phyloP scores from a whole-genome alignment of 2,329 filamentous ascomycete species.

The Dactylellina parvicollis region DNA sequence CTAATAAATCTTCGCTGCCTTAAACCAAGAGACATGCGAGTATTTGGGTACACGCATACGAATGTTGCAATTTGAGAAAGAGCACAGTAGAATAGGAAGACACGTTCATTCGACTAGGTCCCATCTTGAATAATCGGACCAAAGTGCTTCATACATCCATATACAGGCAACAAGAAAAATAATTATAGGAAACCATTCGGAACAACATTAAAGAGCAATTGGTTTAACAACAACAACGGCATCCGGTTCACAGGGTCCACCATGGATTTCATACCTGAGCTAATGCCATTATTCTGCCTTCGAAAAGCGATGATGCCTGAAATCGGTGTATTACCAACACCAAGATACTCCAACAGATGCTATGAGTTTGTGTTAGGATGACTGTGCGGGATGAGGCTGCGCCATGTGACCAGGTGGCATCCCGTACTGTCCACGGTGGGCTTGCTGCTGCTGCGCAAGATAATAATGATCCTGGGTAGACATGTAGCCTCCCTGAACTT shows the following conservation, averaged over 20 bases:
- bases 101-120: not conserved
- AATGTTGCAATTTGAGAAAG: not conserved
- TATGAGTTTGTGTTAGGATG: conserved; percentile 62
- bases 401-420: conserved; percentile 85
- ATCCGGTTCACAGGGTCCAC: not conserved
- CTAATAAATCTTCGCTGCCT: too few species aligned
- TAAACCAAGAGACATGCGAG: too few species aligned
- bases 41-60: too few species aligned
- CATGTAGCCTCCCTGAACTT: conserved; percentile 71
- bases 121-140: conserved; percentile 36
- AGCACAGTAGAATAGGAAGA: not conserved
- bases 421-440: conserved; percentile 55
- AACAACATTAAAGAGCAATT: not conserved
- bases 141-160: conserved; percentile 41
- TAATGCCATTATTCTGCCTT: not conserved
- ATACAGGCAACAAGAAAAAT: conserved; percentile 52
- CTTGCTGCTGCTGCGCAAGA: conserved; percentile 74
- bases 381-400: conserved; percentile 82
- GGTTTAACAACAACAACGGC: not conserved
- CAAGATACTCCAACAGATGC: not conserved
- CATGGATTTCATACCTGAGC: too few species aligned
- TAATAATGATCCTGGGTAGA: conserved; percentile 75
- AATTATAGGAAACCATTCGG: conserved; percentile 33
- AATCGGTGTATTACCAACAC: conserved; percentile 27
- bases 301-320: not conserved